Evolutionary conservation across 306 rosid genomes (phyloP), one percentile per base, ranked within the genome.

Genomic region (Cicer bijugum): DNA sequence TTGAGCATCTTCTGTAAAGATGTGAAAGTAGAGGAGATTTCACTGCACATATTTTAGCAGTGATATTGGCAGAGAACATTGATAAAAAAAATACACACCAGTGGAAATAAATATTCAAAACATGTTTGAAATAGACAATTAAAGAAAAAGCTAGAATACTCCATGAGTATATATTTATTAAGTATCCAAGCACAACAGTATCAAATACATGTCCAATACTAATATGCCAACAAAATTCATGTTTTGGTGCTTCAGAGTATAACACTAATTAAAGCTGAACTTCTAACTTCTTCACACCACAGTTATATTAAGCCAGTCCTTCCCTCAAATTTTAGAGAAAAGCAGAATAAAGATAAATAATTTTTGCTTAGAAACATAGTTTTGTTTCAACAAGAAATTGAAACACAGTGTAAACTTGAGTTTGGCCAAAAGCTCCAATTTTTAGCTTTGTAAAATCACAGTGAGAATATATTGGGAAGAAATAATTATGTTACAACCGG

Each of bases 1-100:
- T 23, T 47, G 5, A 42, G 38, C 46, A 55, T 23, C 67, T 65
- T 65, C n/a, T 28, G 5, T 42, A 51, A 23, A 9, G 80, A 16
- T 50, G 60, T n/a, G 44, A 63, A 40, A 40, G 45, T 46, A 61
- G 39, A 75, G 39, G 50, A 62, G 38, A 75, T 48, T 62, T 51
- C 23, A 9, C 9, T 7, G 0, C 15, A 35, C n/a, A 48, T 51
- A 35, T 42, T 47, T 47, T 74, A 53, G 35, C 8, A 8, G 9
- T 35, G 63, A 12, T 47, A 47, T 11, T 33, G 51, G 50, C 51
- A 74, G 9, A 74, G 50, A 37, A 37, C 39, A 48, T 2, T 11
- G 16, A 47, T 37, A 15, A 61, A 59, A 23, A 12, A 33, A 8
- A 71, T 19, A 59, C 6, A 53, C 12, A 35, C 43, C 14, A 5